Base-by-base conservation (phyloP, 2,329 filamentous ascomycete genomes). In the Dactylellina leptospora region DNA sequence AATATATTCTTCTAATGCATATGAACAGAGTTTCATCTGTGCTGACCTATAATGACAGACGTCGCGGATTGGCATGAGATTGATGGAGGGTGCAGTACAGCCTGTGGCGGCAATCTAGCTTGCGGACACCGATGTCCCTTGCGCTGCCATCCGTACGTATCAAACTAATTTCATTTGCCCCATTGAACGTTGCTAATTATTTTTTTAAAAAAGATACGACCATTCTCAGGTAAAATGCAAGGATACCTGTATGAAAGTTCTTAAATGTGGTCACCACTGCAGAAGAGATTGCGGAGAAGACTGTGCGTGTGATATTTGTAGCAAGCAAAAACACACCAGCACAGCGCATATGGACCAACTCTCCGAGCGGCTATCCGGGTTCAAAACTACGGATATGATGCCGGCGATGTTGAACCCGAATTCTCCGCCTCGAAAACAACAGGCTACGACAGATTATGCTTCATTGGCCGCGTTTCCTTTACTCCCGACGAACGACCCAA, bases 41-140 rank as follows among this genome's bases (percentile, higher is more conserved):
- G 13, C 0, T 13, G 11, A 20, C 44, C 4, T 9, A 10, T 6
- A 11, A n/a, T 18, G 75, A 73, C 40, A 78, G 81, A 84, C 9
- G 79, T 84, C 0, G 79, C 82, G 0, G 83, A 86, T 16, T 91
- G 86, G 85, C 76, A 80, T 2, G 78, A 78, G 1, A 81, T 83
- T 11, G 79, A 81, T 56, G 87, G 85, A 18, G 86, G 85, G 4
- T 89, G 85, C 78, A 75, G 80, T 54, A 68, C 75, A 48, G 78
- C 66, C 25, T 90, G 86, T 75, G 79, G 77, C 1, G 79, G 76
- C 54, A 75, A 22, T 25, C 76, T 84, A 51, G 70, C 77, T 0
- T 88, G 86, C 74, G 84, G 84, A 1, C 86, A 88, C 75, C 44
- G 54, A 28, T 88, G 86, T 76, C 76, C 77, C 2, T 75, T 84